These are phyloP conservation scores for Boletus tomentosulus DNA, from an alignment of 768 basidiomycete genomes.

Conservation along the genomic window DNA sequence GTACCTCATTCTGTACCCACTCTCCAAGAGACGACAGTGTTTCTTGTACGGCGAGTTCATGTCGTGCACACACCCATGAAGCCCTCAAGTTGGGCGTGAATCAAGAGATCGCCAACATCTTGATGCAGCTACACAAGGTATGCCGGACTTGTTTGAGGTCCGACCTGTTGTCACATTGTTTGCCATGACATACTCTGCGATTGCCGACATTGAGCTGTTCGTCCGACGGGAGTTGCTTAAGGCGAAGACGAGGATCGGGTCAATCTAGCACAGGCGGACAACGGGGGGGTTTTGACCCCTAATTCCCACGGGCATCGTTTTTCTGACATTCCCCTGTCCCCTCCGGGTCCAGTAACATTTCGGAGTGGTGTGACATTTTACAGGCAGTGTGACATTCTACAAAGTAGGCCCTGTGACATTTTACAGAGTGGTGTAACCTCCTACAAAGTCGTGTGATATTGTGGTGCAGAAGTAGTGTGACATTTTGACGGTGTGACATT, in stretches of 20 bases:
- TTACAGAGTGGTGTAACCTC: too few relatives aligned
- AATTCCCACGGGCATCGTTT: too few relatives aligned
- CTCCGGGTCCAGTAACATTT: too few relatives aligned
- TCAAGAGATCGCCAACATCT: conserved; percentile 86
- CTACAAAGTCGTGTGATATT: too few relatives aligned
- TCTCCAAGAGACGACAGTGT: conserved; percentile 92
- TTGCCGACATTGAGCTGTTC: conserved; percentile 86
- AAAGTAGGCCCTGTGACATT: too few relatives aligned
- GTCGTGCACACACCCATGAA: conserved; percentile 75
- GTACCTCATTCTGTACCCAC: conserved; percentile 80
- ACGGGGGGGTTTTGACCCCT: too few relatives aligned
- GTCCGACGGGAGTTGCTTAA: conserved; percentile 69
- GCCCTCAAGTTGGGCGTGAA: conserved; percentile 83
- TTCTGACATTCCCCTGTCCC: too few relatives aligned
- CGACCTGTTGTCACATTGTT: conserved; percentile 80
- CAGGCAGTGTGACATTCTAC: too few relatives aligned
- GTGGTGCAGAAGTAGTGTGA: too few relatives aligned
- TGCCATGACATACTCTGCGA: conserved; percentile 67
- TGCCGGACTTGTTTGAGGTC: conserved; percentile 91
- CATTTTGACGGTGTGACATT: too few relatives aligned
- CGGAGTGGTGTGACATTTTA: too few relatives aligned
- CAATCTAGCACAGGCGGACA: too few relatives aligned
- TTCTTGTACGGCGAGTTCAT: conserved; percentile 97
- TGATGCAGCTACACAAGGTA: conserved; percentile 98
- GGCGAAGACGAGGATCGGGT: conserved; percentile 46